phyloP scores from a whole-genome alignment of 306 rosid species.

The Glycine soja region DNA sequence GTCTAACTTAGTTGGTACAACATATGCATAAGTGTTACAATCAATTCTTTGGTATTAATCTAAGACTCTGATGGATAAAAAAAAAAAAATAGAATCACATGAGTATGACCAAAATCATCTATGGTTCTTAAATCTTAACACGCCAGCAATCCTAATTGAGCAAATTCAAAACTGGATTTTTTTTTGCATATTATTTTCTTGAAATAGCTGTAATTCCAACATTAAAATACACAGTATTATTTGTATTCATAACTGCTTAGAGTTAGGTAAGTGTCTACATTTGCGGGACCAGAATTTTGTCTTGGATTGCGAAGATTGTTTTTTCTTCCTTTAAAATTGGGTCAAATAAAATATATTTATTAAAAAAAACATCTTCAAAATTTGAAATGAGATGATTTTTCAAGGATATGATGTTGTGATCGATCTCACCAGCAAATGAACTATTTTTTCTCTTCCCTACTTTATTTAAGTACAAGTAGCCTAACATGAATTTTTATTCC shows the following conservation, averaged over 20 bases:
- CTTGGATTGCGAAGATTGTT: neutral
- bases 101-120: neutral
- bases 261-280: constrained; percentile 35
- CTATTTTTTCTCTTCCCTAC: neutral
- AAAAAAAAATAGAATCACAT: no score
- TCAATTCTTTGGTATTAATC: no score
- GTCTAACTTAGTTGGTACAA: no score
- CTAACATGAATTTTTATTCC: constrained; percentile 3
- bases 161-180: neutral
- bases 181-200: neutral
- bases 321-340: neutral
- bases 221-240: neutral
- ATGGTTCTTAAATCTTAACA: constrained; percentile 1
- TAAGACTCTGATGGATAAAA: no score
- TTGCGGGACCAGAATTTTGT: neutral
- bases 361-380: neutral
- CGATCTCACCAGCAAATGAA: neutral
- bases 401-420: neutral
- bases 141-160: constrained; percentile 32
- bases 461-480: neutral
- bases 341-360: neutral
- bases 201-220: neutral
- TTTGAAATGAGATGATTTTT: neutral
- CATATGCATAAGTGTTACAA: no score
- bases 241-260: neutral